Evolutionary conservation across 805 yeast genomes (phyloP), one percentile per base, ranked within the genome.

Genomic region (Ascoidea tarda): DNA sequence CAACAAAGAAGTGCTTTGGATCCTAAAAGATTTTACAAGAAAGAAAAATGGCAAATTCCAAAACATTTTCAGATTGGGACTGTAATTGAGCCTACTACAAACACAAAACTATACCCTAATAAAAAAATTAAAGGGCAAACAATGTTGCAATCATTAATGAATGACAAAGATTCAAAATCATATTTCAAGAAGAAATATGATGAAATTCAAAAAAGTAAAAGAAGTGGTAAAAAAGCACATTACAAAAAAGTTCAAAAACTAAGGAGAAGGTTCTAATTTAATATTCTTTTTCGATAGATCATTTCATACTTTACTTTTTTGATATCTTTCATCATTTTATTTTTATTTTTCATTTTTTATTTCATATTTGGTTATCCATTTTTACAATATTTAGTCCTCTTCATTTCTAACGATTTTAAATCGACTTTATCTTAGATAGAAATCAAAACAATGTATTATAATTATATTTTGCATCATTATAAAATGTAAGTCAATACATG

Each of bases 11-110:
- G 85, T 53, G 96, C 89, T 6, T 73, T 93, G 56, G 98, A 93
- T 64, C 98, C 97, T 6, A 93, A 93, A 69, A 78, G 97, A 60
- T 96, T 88, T 68, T 93, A 93, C 69, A 88, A 87, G 68, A 87
- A 87, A 65, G 93, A 84, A 54, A 81, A 81, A 56, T 84, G 89
- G 84, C 75, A 73, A 50, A 73, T 75, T 6, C 91, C 95, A 49
- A 87, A 85, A 61, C 79, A 74, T 58, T 89, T 93, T 65, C 93
- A 91, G 54, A 77, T 86, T 59, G 99, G 99, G 14, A 89, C 96
- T 0, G 78, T 93, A 45, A 67, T 90, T 32, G 93, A 85, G 59
- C 91, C 89, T 47, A 80, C 82, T 57, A 74, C 87, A 1, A 97
- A 91, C 63, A 87, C 75, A 69, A 77, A 82, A 46, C 69, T 79